Evolutionary conservation across 768 basidiomycete genomes (phyloP), one percentile per base, ranked within the genome.

Genomic region (Rhodotorula babjevae): DNA sequence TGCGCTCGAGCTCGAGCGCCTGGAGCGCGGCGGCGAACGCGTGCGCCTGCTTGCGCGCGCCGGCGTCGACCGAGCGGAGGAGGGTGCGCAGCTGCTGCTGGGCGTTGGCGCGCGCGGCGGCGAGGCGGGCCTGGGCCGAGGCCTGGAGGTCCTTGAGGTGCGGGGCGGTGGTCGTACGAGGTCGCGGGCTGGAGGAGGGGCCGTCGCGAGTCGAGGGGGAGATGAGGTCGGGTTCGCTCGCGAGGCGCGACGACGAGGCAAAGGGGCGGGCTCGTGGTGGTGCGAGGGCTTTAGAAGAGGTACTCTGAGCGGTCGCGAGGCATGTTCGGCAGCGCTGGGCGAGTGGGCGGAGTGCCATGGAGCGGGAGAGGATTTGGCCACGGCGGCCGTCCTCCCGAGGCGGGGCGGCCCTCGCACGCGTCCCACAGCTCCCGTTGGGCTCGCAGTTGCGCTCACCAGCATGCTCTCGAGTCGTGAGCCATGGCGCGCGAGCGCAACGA

Each of bases 1-100:
- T 87, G 9, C 77, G 58, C 25, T 79, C 76, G 14, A 75, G 44
- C 65, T 75, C 74, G 49, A 65, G 65, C 6, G 74, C 70, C 31
- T 67, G 65, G 0, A 74, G n/a, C 7, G 71, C 66, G 1, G 71
- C 71, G 16, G 63, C 52, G 50, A 72, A 52, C 16, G 71, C 66
- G 19, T 65, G 49, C 5, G 62, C 59, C 44, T 68, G 71, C 42
- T 65, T 65, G 23, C 59, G 40, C 29, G 71, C 67, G 6, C 50
- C 55, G 0, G 71, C 9, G 55, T 72, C 63, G 63, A 72, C 19
- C 8, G 63, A 49, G 11, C 53, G 21, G 44, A 67, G 58, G 23
- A 72, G 61, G 9, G 57, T 29, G 21, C 59, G 67, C 11, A 72
- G 63, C 44, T 68, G 66, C 44, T 56, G n/a, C 29, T 72, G 63